Evolutionary conservation across 129 eudicot genomes (phyloP).

Genomic region (Arctium lappa): DNA sequence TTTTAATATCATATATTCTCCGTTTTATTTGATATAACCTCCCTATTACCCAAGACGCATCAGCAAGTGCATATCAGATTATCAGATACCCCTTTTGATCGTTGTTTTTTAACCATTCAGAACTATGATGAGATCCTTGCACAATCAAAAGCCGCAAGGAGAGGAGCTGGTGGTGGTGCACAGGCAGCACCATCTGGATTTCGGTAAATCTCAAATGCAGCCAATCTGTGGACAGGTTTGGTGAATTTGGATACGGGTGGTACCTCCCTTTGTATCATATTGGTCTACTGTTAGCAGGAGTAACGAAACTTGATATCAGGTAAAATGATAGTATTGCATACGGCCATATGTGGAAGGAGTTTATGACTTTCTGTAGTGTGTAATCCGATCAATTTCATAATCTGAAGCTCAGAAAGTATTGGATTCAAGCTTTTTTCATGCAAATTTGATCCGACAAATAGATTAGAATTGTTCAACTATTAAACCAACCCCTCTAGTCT

Average conservation of each 20-base stretch:
- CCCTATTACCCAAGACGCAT: not conserved
- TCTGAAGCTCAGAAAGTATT: constrained; percentile 1
- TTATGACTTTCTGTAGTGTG: constrained; percentile 13
- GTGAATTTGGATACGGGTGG: not conserved
- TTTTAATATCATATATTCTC: not conserved
- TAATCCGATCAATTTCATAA: not conserved
- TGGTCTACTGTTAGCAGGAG: constrained; percentile 15
- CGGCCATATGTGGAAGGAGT: constrained; percentile 2
- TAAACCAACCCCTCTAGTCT: no score
- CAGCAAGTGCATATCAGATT: no score
- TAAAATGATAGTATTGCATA: constrained; percentile 23
- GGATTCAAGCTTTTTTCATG: not conserved
- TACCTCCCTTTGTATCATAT: constrained; percentile 12
- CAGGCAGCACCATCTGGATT: constrained; percentile 65
- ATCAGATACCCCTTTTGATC: not conserved
- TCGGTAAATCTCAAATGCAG: constrained; percentile 26
- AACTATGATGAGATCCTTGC: constrained; percentile 57
- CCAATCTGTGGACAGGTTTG: not conserved
- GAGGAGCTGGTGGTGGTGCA: constrained; percentile 52
- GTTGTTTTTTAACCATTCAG: constrained; percentile 24
- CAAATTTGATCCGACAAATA: not conserved
- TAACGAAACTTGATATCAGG: constrained; percentile 3
- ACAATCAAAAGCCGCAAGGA: constrained; percentile 59
- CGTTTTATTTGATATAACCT: not conserved
- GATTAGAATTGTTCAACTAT: no score